Base-by-base conservation (phyloP, 1,284 basidiomycete species). In the Microbotryomycetes sp. region DNA sequence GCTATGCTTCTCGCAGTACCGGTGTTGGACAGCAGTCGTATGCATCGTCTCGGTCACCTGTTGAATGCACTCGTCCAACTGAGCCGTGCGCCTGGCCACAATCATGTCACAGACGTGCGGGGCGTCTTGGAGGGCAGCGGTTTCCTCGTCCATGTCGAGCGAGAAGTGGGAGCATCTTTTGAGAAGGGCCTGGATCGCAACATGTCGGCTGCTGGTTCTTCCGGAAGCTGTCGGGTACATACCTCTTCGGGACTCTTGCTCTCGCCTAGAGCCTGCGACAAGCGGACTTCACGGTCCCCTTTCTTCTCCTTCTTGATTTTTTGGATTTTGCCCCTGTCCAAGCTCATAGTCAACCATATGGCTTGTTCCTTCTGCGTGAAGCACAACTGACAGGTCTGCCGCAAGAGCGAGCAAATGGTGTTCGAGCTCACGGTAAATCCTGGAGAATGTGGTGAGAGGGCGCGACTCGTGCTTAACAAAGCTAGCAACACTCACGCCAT, bases 161-260 rank as follows among this genome's bases (percentile, higher is more conserved):
- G 91, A 88, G 75, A 94, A 94, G 74, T 94, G 91, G 7, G 91
- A 92, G 73, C 91, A 93, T 29, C 91, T 86, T 73, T 94, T 94
- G 58, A 94, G 80, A 3, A 94, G 80, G 0, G 91, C 91, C 77
- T 94, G 90, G 73, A 23, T 93, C 89, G 1, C 90, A 41, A 41
- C 35, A 41, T 11, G 18, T 41, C 35, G 9, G 35, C 11, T 41
- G 35, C 11, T 41, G 11, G 18, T 9, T 9, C 11, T 41, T 41
- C 35, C 18, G n/a, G n/a, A n/a, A 29, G 28, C 6, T 45, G 28
- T 47, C 35, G 31, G 27, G 53, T 27, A 23, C 35, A 6, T 5
- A 72, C 73, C 52, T 74, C 73, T 45, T 74, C 73, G 18, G 73
- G 73, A 16, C 70, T 71, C 83, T 84, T 86, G 80, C 89, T 91